Percentiles rank a stretch among this genome's conserved stretches.
These are phyloP conservation scores for Phytophthora fragariae DNA, from an alignment of 352 stramenopile species.

Conservation along the genomic window DNA sequence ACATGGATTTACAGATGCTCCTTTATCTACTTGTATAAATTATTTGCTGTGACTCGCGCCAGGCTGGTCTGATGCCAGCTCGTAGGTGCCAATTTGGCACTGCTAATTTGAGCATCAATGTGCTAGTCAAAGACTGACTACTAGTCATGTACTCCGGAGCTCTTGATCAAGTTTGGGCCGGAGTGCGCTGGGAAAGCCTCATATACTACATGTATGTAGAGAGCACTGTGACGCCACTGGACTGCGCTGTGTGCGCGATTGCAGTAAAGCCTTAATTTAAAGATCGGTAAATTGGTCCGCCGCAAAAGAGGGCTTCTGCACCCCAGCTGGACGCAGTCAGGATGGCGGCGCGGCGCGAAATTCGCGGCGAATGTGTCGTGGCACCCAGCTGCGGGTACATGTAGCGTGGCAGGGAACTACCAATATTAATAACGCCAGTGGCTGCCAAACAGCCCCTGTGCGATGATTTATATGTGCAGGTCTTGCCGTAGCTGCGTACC, in stretches of 20 bases:
- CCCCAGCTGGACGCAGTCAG: constrained; percentile 20
- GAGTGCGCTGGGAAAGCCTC: not conserved
- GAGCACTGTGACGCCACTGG: not conserved
- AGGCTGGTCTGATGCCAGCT: too few species aligned
- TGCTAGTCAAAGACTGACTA: too few species aligned
- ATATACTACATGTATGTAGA: not conserved
- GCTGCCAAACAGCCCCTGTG: too few species aligned
- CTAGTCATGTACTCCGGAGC: too few species aligned
- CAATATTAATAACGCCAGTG: too few species aligned
- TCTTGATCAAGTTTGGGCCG: constrained; percentile 18
- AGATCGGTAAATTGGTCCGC: constrained; percentile 27
- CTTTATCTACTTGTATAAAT: too few species aligned
- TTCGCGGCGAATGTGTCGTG: not conserved
- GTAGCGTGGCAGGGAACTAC: not conserved
- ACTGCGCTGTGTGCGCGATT: constrained; percentile 7
- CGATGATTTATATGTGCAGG: too few species aligned
- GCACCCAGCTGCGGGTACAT: not conserved
- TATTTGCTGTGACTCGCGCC: too few species aligned
- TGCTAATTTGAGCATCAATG: too few species aligned
- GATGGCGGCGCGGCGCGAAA: constrained; percentile 10
- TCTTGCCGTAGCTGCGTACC: too few species aligned
- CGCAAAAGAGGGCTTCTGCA: constrained; percentile 19
- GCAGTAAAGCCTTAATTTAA: constrained; percentile 12
- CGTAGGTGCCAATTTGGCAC: too few species aligned
- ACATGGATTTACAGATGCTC: too few species aligned